Conservation (phyloP, 768 basidiomycete genomes). For the Suillus clintonianus region DNA sequence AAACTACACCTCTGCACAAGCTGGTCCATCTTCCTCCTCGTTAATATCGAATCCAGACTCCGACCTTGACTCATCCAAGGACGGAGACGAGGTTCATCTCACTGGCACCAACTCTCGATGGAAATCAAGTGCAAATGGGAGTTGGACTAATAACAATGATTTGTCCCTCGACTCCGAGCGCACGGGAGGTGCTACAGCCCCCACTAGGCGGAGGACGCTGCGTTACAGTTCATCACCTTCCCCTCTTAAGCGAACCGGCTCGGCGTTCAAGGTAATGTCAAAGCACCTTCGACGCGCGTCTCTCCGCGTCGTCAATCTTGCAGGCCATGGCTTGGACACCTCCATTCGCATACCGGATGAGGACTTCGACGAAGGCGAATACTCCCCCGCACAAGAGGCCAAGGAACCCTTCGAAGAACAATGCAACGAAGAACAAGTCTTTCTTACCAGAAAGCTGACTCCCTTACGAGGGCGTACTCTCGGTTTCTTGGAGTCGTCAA, state of each 20-base stretch:
- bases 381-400: constrained; percentile 32
- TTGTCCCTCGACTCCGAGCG: constrained; percentile 49
- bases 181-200: constrained; percentile 40
- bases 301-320: constrained; percentile 80
- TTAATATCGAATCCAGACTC: constrained; percentile 40
- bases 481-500: constrained; percentile 73
- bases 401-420: constrained; percentile 37
- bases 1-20: constrained; percentile 36
- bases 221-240: constrained; percentile 59
- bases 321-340: constrained; percentile 58
- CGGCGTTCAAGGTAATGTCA: constrained; percentile 58
- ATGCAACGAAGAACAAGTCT: constrained; percentile 19
- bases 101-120: constrained; percentile 52
- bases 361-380: constrained; percentile 35
- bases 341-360: constrained; percentile 57
- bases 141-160: constrained; percentile 25
- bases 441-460: constrained; percentile 46
- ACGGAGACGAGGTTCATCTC: constrained; percentile 61
- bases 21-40: constrained; percentile 54
- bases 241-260: constrained; percentile 61
- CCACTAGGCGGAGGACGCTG: constrained; percentile 38
- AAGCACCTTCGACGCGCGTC: constrained; percentile 64
- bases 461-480: constrained; percentile 79
- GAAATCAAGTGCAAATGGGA: constrained; percentile 29
- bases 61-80: constrained; percentile 44